Evolutionary conservation across 1,139 yeast species (phyloP), one percentile per base, ranked within the genome.

Genomic region (Nakaseomyces bracarensis): DNA sequence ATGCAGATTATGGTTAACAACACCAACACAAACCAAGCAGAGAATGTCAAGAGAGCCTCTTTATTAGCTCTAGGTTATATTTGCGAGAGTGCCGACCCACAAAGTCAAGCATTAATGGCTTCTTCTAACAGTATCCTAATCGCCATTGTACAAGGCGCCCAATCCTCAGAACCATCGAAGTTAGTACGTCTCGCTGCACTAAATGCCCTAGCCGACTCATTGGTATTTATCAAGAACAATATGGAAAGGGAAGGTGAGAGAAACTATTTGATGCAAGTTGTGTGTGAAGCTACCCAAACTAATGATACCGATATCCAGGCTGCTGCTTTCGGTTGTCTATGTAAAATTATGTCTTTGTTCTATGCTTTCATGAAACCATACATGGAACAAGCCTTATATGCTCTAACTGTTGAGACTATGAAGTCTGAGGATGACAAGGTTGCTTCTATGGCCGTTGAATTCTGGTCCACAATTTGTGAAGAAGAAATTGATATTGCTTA

Each of bases 361-460:
- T 91, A 91, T 65, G 72, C 77, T 38, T 82, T 75, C 66, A 91
- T 91, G 98, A 75, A 83, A 49, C 78, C 91, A 42, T 91, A 91
- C 64, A 91, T 91, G 98, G 97, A 91, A 66, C 87, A 86, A 69
- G 98, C 98, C 0, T 70, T 91, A 48, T 91, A 83, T 56, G 87
- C 89, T 13, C 73, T 91, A 48, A 89, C 97, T 1, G 89, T 89
- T 37, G 70, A 79, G 23, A 97, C 97, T 33, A 91, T 91, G 96
- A 83, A 82, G 64, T 80, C 89, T 47, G 51, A 53, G 4, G 63
- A 69, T 26, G 85, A 86, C 64, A 77, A 77, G 56, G 97, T 91
- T 27, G 85, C 96, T 1, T 86, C 96, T 63, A 89, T 91, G 96
- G 97, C 98, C 20, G 94, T 91, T 42, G 98, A 91, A 67, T 91